These are phyloP conservation scores for Hypomontagnella monticulosa DNA, from an alignment of 495 filamentous ascomycete genomes.

Conservation along the genomic window DNA sequence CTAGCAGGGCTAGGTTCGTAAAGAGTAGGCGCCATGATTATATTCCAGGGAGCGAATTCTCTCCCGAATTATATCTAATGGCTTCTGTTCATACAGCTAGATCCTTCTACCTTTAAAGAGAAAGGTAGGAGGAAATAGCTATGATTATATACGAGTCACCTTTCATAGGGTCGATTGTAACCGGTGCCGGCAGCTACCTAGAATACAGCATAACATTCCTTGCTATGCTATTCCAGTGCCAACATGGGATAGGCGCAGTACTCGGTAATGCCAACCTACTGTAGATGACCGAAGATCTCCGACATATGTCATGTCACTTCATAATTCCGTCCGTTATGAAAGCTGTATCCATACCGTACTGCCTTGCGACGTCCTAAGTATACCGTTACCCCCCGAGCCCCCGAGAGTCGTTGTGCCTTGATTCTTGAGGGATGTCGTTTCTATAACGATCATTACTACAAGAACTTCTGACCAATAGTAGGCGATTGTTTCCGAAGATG, in stretches of 20 bases:
- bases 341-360: not conserved
- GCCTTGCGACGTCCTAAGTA: not conserved
- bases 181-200: too few species aligned
- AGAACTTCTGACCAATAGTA: conserved; percentile 1
- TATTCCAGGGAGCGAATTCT: not conserved
- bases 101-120: not conserved
- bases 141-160: conserved; percentile 9
- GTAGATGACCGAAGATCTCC: not conserved
- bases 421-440: too few species aligned
- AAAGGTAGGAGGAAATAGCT: not conserved
- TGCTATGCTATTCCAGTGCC: too few species aligned
- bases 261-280: too few species aligned
- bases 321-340: not conserved
- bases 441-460: too few species aligned
- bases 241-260: too few species aligned
- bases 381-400: not conserved
- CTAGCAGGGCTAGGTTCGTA: not conserved
- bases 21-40: conserved; percentile 30
- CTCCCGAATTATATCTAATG: not conserved
- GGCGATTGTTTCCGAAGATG: not conserved
- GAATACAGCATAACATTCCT: too few species aligned
- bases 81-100: not conserved
- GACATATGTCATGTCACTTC: not conserved
- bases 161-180: too few species aligned
- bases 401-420: too few species aligned